Conservation (phyloP, 129 eudicot genomes). For the Saposhnikovia divaricata region DNA sequence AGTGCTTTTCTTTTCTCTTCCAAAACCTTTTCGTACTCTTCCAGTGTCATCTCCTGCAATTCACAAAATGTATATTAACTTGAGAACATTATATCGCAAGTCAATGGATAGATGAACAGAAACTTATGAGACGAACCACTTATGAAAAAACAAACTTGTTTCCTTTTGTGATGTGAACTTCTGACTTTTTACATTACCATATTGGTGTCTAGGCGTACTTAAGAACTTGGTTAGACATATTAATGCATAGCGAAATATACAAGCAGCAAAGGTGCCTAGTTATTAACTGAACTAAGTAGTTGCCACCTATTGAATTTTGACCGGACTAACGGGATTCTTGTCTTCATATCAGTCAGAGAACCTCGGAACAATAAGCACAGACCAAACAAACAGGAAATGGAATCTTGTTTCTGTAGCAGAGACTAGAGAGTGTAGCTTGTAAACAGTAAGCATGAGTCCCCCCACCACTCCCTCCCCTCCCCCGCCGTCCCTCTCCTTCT, state of each 20-base stretch:
- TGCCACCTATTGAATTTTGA: not conserved
- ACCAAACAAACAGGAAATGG: not conserved
- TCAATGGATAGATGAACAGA: not conserved
- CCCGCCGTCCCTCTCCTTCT: too few species aligned
- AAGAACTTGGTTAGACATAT: not conserved
- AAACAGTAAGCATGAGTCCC: too few species aligned
- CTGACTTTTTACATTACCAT: not conserved
- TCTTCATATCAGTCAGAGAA: not conserved
- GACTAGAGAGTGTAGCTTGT: not conserved
- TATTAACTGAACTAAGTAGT: not conserved
- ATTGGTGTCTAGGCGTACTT: not conserved
- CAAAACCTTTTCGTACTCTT: constrained; percentile 76
- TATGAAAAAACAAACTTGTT: not conserved
- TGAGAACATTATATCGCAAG: not conserved
- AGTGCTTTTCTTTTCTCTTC: constrained; percentile 89
- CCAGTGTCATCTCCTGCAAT: constrained; percentile 88
- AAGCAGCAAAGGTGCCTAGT: not conserved
- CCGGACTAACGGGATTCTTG: not conserved
- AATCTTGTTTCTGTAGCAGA: not conserved
- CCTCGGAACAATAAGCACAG: not conserved
- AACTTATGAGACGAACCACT: not conserved
- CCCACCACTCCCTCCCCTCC: too few species aligned
- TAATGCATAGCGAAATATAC: not conserved
- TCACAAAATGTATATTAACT: not conserved
- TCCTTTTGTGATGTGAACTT: not conserved